These are phyloP conservation scores for Cladosporium colombiae DNA, from an alignment of 2,329 filamentous ascomycete genomes.

Conservation along the genomic window DNA sequence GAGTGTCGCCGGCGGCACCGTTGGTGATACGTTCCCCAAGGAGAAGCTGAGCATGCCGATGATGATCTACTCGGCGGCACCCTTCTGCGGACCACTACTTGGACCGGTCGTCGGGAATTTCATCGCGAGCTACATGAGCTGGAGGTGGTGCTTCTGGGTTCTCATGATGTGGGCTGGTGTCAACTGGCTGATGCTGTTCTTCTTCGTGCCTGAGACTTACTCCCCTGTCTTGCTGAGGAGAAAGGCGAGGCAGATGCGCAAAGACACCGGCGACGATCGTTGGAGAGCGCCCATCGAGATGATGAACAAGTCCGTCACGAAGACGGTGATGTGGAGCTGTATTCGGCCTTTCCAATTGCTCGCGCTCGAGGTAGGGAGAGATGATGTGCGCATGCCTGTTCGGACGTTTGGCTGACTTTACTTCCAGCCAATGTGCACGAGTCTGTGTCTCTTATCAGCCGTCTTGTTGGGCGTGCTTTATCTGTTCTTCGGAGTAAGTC, in stretches of 20 bases:
- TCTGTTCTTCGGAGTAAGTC: constrained; percentile 71
- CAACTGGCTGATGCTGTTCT: constrained; percentile 63
- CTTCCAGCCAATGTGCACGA: constrained; percentile 72
- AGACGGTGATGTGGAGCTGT: constrained; percentile 53
- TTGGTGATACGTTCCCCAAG: constrained; percentile 74
- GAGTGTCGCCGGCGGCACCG: constrained; percentile 77
- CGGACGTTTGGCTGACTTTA: constrained; percentile 47
- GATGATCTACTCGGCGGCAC: constrained; percentile 69
- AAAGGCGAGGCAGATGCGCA: constrained; percentile 70
- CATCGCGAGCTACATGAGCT: constrained; percentile 73
- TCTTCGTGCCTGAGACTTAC: constrained; percentile 87
- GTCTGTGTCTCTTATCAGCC: constrained; percentile 78
- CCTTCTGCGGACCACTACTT: constrained; percentile 59
- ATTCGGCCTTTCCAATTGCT: constrained; percentile 76
- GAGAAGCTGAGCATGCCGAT: constrained; percentile 75
- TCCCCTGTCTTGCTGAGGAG: constrained; percentile 68
- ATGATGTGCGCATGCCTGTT: neutral
- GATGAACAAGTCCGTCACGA: constrained; percentile 64
- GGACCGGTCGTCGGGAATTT: constrained; percentile 71
- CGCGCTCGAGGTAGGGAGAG: constrained; percentile 47
- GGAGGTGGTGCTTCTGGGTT: constrained; percentile 83
- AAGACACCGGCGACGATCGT: constrained; percentile 73
- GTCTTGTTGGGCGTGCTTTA: constrained; percentile 86
- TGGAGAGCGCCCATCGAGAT: constrained; percentile 79
- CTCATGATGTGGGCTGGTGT: constrained; percentile 78